Percentiles rank a stretch among this genome's conserved stretches.
Conservation (phyloP, 2,329 filamentous ascomycete genomes). For the Fusarium sp. region DNA sequence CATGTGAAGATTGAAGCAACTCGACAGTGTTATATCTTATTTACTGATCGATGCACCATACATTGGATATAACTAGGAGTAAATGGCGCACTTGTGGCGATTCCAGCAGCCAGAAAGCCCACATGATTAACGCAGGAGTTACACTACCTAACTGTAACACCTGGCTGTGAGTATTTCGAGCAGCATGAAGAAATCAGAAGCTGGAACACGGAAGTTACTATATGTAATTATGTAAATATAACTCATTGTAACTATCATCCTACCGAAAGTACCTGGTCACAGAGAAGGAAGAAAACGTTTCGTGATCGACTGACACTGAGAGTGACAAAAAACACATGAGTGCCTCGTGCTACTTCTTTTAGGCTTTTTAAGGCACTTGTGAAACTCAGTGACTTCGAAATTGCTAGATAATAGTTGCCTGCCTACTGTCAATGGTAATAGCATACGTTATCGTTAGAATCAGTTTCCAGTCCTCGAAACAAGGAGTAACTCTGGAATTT, state of each 20-base stretch:
- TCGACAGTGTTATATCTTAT: too few relatives aligned
- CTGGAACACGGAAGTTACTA: too few relatives aligned
- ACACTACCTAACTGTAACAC: too few relatives aligned
- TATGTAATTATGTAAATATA: not conserved
- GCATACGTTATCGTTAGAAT: not conserved
- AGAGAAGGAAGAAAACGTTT: not conserved
- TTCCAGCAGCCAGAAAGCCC: not conserved
- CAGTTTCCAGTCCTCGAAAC: not conserved
- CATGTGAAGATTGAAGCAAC: not conserved
- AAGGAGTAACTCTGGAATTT: not conserved
- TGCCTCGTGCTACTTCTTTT: not conserved
- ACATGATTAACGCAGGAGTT: not conserved
- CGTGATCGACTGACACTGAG: not conserved
- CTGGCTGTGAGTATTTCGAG: not conserved
- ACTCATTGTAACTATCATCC: not conserved
- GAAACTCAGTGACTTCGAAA: not conserved
- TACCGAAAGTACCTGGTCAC: not conserved
- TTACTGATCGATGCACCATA: too few relatives aligned
- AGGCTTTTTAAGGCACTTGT: not conserved
- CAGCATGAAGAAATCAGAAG: not conserved
- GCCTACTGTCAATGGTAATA: not conserved
- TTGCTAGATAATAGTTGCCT: not conserved
- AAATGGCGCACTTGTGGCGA: not conserved
- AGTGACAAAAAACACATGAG: not conserved
- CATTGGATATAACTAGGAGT: not conserved